Percentiles rank a stretch among this genome's conserved stretches.
phyloP scores from a whole-genome alignment of 2,329 filamentous ascomycete species.

The Fusarium cyanostomum region DNA sequence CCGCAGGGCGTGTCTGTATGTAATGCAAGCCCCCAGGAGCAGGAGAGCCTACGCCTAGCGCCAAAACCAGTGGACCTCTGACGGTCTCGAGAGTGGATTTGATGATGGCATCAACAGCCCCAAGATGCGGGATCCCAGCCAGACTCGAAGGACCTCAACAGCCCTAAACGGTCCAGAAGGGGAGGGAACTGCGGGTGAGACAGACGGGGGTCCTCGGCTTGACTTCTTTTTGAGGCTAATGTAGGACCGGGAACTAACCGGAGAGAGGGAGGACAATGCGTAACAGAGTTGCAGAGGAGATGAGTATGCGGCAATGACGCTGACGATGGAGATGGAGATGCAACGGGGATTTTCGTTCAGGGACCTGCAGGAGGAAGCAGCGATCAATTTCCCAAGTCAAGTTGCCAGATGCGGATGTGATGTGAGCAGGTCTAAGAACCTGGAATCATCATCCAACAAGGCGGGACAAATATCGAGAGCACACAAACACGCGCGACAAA shows the following conservation, averaged over 20 bases:
- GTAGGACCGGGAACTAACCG: constrained; percentile 2
- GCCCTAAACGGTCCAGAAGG: background rate
- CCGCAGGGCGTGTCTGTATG: constrained; percentile 25
- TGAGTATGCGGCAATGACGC: constrained; percentile 14
- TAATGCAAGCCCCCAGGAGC: background rate
- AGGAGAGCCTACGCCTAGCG: constrained; percentile 16
- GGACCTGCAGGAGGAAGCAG: constrained; percentile 19
- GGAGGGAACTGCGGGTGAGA: constrained; percentile 8
- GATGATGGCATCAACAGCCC: constrained; percentile 26
- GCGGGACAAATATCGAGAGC: too few species aligned
- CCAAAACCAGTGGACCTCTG: background rate
- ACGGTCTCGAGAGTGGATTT: constrained; percentile 23
- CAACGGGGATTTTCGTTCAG: constrained; percentile 14
- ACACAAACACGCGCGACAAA: background rate
- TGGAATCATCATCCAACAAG: constrained; percentile 2
- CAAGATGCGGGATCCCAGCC: constrained; percentile 5
- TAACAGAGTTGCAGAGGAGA: constrained; percentile 1
- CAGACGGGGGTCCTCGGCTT: background rate
- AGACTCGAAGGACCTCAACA: background rate
- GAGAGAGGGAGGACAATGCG: background rate
- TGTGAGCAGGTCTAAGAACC: constrained; percentile 12
- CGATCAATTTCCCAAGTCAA: constrained; percentile 13
- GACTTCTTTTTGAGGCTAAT: background rate
- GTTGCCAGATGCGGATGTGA: background rate
- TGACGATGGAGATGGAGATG: constrained; percentile 5